Conservation (phyloP, 2,329 filamentous ascomycete species). For the Diaporthe vexans region DNA sequence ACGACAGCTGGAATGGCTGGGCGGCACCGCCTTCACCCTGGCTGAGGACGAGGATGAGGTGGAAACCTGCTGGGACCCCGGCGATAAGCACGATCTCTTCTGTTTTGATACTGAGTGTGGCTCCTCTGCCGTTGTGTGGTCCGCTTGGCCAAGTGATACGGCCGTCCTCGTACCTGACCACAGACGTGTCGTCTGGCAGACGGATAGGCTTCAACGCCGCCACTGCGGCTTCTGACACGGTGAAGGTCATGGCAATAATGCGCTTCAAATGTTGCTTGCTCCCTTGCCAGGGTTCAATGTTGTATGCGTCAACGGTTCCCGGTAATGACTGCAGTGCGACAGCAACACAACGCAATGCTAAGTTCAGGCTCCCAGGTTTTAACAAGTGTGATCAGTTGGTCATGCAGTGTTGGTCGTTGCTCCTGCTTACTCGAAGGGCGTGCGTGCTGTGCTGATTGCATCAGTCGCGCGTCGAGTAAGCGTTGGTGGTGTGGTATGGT, state of each 20-base stretch:
- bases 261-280: neutral
- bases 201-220: slow-evolving; percentile 29
- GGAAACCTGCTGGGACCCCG: slow-evolving; percentile 38
- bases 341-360: neutral
- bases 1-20: slow-evolving; percentile 48
- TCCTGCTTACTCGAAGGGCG: slow-evolving; percentile 13
- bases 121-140: neutral
- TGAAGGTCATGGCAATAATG: slow-evolving; percentile 28
- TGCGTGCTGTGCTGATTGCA: slow-evolving; percentile 16
- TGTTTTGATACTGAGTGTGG: slow-evolving; percentile 43
- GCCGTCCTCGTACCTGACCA: slow-evolving; percentile 23
- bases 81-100: slow-evolving; percentile 52
- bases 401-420: slow-evolving; percentile 2
- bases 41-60: slow-evolving; percentile 56
- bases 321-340: neutral
- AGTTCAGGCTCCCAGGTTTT: neutral
- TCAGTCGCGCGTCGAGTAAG: slow-evolving; percentile 14
- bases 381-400: neutral
- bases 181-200: slow-evolving; percentile 34
- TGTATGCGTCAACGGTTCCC: neutral
- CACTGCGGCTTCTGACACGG: slow-evolving; percentile 33
- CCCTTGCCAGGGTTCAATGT: neutral
- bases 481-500: slow-evolving; percentile 20
- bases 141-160: slow-evolving; percentile 22
- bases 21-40: slow-evolving; percentile 50